These are phyloP conservation scores for Aristolochia fimbriata DNA, from an alignment of 164 flowering plant genomes.

Conservation along the genomic window DNA sequence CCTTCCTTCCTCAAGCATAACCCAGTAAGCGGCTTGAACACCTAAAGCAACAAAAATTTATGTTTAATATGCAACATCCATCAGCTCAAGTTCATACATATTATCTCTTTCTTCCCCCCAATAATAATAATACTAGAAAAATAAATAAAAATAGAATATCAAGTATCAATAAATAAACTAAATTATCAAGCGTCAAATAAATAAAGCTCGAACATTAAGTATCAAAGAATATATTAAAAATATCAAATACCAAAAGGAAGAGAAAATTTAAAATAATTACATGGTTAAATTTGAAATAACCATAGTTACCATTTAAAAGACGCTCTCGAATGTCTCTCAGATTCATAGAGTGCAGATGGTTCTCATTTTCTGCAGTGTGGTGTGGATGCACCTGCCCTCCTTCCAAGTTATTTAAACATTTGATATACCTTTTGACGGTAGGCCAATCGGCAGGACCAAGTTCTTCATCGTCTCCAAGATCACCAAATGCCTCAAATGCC, in stretches of 20 bases:
- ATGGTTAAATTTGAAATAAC: neutral
- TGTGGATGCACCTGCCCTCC: conserved; percentile 57
- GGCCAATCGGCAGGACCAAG: conserved; percentile 94
- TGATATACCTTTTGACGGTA: conserved; percentile 72
- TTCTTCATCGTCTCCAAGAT: conserved; percentile 96
- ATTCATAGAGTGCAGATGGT: conserved; percentile 38
- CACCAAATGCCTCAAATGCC: conserved; percentile 80
- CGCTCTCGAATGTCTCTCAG: conserved; percentile 68
- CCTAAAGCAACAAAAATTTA: conserved; percentile 25
- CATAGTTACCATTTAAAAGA: conserved; percentile 61
- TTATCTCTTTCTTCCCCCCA: too few relatives aligned
- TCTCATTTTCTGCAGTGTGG: conserved; percentile 33
- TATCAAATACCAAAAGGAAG: too few relatives aligned
- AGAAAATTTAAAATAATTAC: too few relatives aligned
- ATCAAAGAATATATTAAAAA: too few relatives aligned
- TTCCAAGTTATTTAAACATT: conserved; percentile 51
- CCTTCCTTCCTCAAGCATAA: conserved; percentile 95
- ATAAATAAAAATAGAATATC: too few relatives aligned
- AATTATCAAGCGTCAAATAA: too few relatives aligned
- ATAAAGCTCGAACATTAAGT: too few relatives aligned
- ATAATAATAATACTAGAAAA: too few relatives aligned
- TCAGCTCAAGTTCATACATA: too few relatives aligned
- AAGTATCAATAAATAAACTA: too few relatives aligned
- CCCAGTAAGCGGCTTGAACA: conserved; percentile 97
- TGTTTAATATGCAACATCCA: too few relatives aligned